Conservation (phyloP, 1,139 yeast genomes). For the Candida glucosophila region DNA sequence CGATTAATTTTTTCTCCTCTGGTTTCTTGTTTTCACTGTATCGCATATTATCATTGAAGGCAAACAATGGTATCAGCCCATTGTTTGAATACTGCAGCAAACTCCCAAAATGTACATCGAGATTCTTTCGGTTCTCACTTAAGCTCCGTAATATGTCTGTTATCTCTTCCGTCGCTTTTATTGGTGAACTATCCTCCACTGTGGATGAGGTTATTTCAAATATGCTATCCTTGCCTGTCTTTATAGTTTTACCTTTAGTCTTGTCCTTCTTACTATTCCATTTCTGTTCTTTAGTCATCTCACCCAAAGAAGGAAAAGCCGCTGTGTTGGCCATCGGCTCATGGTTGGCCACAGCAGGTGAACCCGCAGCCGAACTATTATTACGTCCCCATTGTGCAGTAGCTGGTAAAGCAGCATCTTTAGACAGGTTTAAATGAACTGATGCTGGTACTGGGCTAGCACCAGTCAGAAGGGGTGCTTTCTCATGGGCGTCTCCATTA, state of each 20-base stretch:
- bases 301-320: slow-evolving; percentile 70
- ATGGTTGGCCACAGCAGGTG: slow-evolving; percentile 28
- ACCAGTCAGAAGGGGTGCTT: too few relatives aligned
- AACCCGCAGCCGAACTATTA: slow-evolving; percentile 17
- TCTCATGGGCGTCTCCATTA: slow-evolving; percentile 10
- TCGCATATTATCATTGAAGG: slow-evolving; percentile 19
- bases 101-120: slow-evolving; percentile 25
- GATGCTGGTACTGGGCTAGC: too few relatives aligned
- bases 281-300: slow-evolving; percentile 41
- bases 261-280: slow-evolving; percentile 22
- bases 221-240: slow-evolving; percentile 17
- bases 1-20: slow-evolving; percentile 30
- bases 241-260: slow-evolving; percentile 20
- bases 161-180: slow-evolving; percentile 29
- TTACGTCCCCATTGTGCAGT: slow-evolving; percentile 52
- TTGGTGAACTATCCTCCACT: slow-evolving; percentile 29
- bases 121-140: slow-evolving; percentile 22
- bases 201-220: slow-evolving; percentile 32
- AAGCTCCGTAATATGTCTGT: slow-evolving; percentile 24
- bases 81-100: slow-evolving; percentile 10
- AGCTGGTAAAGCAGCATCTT: slow-evolving; percentile 30
- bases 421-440: slow-evolving; percentile 4
- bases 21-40: slow-evolving; percentile 15
- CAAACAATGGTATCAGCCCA: slow-evolving; percentile 30
- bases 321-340: slow-evolving; percentile 42